Evolutionary conservation across 2,329 filamentous ascomycete genomes (phyloP).

Genomic region (Stemphylium beticola): DNA sequence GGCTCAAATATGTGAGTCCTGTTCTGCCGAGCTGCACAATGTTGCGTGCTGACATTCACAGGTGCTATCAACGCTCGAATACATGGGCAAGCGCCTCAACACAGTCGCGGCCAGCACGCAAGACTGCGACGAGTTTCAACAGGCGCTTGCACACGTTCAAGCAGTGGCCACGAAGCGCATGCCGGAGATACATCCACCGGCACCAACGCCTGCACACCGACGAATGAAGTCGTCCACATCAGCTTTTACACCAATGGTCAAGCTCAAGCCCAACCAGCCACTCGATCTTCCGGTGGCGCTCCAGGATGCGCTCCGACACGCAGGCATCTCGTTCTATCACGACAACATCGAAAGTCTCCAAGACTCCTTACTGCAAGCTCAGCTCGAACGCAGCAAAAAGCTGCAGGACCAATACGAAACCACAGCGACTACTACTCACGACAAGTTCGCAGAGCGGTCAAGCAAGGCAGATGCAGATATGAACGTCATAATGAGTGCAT

Average conservation of each 20-base stretch:
- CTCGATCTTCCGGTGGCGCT: slow-evolving; percentile 41
- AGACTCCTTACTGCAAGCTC: slow-evolving; percentile 35
- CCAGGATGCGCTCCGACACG: slow-evolving; percentile 44
- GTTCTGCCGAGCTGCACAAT: too few relatives aligned
- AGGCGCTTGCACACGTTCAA: slow-evolving; percentile 39
- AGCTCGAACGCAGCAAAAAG: slow-evolving; percentile 44
- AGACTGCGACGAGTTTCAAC: slow-evolving; percentile 37
- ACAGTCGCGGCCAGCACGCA: slow-evolving; percentile 32
- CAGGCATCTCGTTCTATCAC: slow-evolving; percentile 38
- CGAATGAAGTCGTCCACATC: slow-evolving; percentile 35
- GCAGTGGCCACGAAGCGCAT: slow-evolving; percentile 34
- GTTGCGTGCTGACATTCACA: slow-evolving; percentile 21
- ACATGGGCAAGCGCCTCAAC: slow-evolving; percentile 48
- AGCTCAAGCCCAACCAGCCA: slow-evolving; percentile 34
- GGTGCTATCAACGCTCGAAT: slow-evolving; percentile 50
- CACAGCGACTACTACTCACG: slow-evolving; percentile 40
- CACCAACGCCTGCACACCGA: slow-evolving; percentile 24
- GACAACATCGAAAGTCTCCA: slow-evolving; percentile 35
- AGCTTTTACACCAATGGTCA: slow-evolving; percentile 37
- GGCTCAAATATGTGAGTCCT: slow-evolving; percentile 51
- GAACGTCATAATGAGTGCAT: slow-evolving; percentile 44
- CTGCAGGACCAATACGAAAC: slow-evolving; percentile 44
- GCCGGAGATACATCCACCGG: slow-evolving; percentile 21
- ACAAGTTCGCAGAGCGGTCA: slow-evolving; percentile 44
- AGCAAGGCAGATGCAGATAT: slow-evolving; percentile 47